Conservation (phyloP, 257 asterid genomes). For the Knoxia roxburghii region DNA sequence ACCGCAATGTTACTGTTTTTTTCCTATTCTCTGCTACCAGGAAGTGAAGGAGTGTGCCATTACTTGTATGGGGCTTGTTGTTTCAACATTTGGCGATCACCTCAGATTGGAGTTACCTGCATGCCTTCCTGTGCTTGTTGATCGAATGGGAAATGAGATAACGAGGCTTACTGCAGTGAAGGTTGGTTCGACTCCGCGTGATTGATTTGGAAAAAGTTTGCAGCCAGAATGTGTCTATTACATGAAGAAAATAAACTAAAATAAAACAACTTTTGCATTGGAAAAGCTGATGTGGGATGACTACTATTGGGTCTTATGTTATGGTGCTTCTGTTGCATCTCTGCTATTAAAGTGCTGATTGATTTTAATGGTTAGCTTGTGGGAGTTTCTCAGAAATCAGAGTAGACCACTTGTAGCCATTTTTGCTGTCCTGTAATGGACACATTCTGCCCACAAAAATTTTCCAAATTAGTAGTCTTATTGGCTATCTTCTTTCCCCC, state of each 20-base stretch:
- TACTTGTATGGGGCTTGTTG: constrained; percentile 97
- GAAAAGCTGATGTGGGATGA: not conserved
- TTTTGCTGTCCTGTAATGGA: not conserved
- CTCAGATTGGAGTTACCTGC: constrained; percentile 64
- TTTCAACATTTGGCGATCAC: constrained; percentile 94
- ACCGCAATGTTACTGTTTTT: constrained; percentile 21
- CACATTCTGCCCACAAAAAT: not conserved
- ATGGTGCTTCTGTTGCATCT: not conserved
- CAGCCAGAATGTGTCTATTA: not conserved
- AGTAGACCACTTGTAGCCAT: not conserved
- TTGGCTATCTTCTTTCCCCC: not conserved
- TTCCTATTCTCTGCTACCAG: constrained; percentile 37
- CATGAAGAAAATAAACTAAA: no score
- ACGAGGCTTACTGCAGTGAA: constrained; percentile 98
- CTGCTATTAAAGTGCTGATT: not conserved
- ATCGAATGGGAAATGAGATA: constrained; percentile 98
- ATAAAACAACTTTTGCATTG: not conserved
- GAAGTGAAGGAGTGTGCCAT: constrained; percentile 99
- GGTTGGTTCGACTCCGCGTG: constrained; percentile 40
- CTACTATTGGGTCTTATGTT: not conserved
- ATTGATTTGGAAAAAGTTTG: not conserved
- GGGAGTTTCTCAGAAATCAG: not conserved
- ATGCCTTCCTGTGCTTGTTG: constrained; percentile 98
- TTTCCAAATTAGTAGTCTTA: not conserved
- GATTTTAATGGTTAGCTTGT: not conserved